Base-by-base conservation (phyloP, 768 basidiomycete genomes). In the Tylopilus rubrobrunneus region DNA sequence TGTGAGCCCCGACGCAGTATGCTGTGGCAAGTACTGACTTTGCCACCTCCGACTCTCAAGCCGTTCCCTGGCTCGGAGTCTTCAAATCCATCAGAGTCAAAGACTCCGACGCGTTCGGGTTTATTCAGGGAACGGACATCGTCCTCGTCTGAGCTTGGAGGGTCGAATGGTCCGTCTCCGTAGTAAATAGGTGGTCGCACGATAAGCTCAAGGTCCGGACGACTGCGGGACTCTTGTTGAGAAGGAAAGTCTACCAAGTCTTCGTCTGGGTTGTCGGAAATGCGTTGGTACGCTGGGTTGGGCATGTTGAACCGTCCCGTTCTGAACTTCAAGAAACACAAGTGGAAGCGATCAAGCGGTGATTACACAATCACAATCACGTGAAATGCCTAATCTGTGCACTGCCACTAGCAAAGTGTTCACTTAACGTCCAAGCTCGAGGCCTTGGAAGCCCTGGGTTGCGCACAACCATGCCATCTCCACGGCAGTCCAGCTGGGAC, bases 131-230 rank as follows among this genome's bases (percentile, higher is more conserved):
- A 72, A 14, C 27, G 48, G 8, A 74, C 67, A 31, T 77, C 79
- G 27, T 80, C 78, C 52, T 85, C 86, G 45, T 85, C 85, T n/a
- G 88, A 89, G 62, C 86, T 87, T 7, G 88, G 86, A 21, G 85
- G 78, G 58, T 89, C 86, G 62, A 90, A 92, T 0, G 82, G 77
- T 0, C 89, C 87, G 19, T 90, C 88, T 29, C 79, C 85, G 59
- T 91, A 91, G 70, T 91, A 91, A 7, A 69, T 61, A 1, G 59
- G 60, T 3, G 76, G 76, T 45, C 66, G 62, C 19, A 64, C 57
- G 34, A 48, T 46, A 19, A 49, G 54, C 31, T 65, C 61, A 11
- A 52, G 44, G n/a, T 25, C 49, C 3, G 43, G 27, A 17, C 21
- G 33, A 40, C 48, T 34, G 46, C 27, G 58, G 43, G 56, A 29